phyloP scores from a whole-genome alignment of 2,329 filamentous ascomycete species.

The Xylariaceae sp. region DNA sequence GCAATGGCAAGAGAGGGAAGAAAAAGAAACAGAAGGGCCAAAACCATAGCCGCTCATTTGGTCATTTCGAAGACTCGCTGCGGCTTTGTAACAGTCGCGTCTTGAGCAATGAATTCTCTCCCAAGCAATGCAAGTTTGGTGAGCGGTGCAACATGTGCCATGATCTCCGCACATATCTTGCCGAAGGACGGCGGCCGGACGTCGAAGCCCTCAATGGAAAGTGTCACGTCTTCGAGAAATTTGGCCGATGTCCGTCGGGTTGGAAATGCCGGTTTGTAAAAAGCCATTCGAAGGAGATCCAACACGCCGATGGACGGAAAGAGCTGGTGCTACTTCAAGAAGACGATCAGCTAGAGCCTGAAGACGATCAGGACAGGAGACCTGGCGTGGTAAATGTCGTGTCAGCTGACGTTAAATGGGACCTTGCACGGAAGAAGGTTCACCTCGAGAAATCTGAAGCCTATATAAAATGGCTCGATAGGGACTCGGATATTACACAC shows the following conservation, averaged over 20 bases:
- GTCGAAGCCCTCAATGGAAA: constrained; percentile 75
- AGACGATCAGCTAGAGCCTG: constrained; percentile 48
- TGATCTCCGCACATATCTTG: constrained; percentile 83
- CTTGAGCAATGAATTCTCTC: constrained; percentile 79
- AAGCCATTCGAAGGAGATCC: constrained; percentile 84
- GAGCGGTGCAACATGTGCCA: constrained; percentile 83
- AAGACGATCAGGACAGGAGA: constrained; percentile 51
- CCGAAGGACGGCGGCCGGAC: constrained; percentile 80
- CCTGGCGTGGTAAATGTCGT: constrained; percentile 79
- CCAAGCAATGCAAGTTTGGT: constrained; percentile 76
- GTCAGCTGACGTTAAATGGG: constrained; percentile 70
- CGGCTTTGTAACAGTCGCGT: constrained; percentile 78
- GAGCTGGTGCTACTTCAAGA: constrained; percentile 76
- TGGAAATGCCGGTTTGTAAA: constrained; percentile 94
- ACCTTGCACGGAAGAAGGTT: constrained; percentile 74
- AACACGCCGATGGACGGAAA: constrained; percentile 78
- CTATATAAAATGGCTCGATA: constrained; percentile 79
- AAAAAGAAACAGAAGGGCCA: constrained; percentile 71
- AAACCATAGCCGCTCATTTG: constrained; percentile 83
- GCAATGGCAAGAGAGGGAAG: constrained; percentile 44
- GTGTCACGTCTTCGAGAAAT: constrained; percentile 80
- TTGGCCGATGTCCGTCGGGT: constrained; percentile 79
- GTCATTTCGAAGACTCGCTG: constrained; percentile 76
- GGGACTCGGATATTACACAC: constrained; percentile 59
- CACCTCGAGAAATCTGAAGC: constrained; percentile 75